A percentile compares a stretch with the other conserved stretches of the same genome.
Conservation (phyloP, 306 rosid genomes). For the Vigna trinervia region DNA sequence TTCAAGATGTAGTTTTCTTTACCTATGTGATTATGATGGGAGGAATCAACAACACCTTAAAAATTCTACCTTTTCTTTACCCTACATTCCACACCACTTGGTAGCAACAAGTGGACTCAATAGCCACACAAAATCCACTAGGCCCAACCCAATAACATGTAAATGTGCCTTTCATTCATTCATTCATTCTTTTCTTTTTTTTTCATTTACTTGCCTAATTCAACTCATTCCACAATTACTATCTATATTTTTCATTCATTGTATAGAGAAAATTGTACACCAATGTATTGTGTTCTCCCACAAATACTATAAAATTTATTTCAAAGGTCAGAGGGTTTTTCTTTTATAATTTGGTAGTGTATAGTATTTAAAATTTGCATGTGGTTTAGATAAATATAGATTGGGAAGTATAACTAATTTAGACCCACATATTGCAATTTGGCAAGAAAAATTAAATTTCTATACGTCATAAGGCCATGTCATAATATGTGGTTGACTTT, state of each 20-base stretch:
- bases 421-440: neutral
- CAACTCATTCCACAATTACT: neutral
- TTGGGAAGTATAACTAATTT: neutral
- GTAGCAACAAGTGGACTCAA: neutral
- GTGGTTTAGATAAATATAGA: neutral
- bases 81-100: neutral
- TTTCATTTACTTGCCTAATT: neutral
- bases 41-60: neutral
- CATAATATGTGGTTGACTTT: neutral
- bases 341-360: neutral
- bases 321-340: neutral
- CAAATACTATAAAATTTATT: neutral
- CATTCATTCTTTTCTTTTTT: neutral
- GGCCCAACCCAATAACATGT: slow-evolving; percentile 3
- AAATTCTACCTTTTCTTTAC: neutral
- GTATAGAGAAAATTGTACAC: neutral
- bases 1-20: neutral
- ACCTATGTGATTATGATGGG: slow-evolving; percentile 14
- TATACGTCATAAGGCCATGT: neutral
- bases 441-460: neutral
- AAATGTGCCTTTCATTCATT: neutral
- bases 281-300: neutral
- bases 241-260: neutral
- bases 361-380: neutral
- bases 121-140: neutral